Conservation (phyloP, 2,329 filamentous ascomycete species). For the Pseudocercospora cruenta region DNA sequence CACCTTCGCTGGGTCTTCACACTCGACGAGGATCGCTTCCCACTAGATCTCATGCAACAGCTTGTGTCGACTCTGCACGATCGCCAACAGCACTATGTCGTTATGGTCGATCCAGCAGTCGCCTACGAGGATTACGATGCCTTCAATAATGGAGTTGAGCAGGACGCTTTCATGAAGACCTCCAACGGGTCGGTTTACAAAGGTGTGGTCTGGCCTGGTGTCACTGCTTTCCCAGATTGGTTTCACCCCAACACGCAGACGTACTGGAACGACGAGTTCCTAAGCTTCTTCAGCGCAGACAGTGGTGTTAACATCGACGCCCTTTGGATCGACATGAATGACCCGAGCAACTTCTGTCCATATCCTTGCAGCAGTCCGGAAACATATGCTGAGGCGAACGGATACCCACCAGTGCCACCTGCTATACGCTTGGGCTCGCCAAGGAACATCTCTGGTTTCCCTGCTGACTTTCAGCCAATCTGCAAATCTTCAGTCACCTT, state of each 20-base stretch:
- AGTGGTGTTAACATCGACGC: constrained; percentile 75
- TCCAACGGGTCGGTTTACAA: constrained; percentile 60
- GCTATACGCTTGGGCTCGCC: constrained; percentile 64
- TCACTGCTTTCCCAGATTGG: constrained; percentile 63
- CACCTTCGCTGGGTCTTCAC: constrained; percentile 62
- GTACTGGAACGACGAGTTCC: constrained; percentile 74
- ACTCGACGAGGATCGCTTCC: constrained; percentile 66
- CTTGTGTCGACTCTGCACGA: constrained; percentile 61
- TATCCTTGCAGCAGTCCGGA: constrained; percentile 45
- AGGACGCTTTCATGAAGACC: constrained; percentile 58
- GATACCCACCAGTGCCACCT: constrained; percentile 64
- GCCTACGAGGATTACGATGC: constrained; percentile 54
- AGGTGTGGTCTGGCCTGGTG: constrained; percentile 77
- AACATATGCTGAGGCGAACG: constrained; percentile 42
- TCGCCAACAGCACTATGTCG: constrained; percentile 42
- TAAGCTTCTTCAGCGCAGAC: constrained; percentile 64
- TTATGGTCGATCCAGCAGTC: constrained; percentile 77
- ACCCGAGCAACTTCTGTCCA: constrained; percentile 60
- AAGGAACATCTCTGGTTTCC: constrained; percentile 69
- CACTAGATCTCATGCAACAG: constrained; percentile 64
- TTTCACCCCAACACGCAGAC: constrained; percentile 65
- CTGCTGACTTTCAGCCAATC: constrained; percentile 66
- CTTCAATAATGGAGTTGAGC: constrained; percentile 64
- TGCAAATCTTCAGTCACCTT: constrained; percentile 40
- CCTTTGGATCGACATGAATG: constrained; percentile 71